Evolutionary conservation across 768 basidiomycete genomes (phyloP), one percentile per base, ranked within the genome.

Genomic region (Suillus hirtellus): DNA sequence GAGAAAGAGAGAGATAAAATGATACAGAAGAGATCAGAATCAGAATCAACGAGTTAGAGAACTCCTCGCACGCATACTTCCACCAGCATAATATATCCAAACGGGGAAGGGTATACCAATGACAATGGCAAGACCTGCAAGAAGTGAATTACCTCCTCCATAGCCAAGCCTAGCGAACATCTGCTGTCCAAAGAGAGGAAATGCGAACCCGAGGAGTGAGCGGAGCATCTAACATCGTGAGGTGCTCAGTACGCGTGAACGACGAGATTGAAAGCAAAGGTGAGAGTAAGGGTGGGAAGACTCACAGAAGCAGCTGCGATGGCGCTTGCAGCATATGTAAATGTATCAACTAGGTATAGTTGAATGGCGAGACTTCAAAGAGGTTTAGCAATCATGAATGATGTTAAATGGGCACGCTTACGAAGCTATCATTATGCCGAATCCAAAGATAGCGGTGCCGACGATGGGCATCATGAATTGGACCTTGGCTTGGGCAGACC

Each of bases 381-480:
- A 62, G 54, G 27, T 53, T 21, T 8, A 49, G 15, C 38, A 60
- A 55, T 19, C 11, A 17, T 31, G n/a, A 47, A 49, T 31, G 40
- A 40, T 27, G n/a, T 31, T 14, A 8, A 35, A 69, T 46, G n/a
- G 42, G 53, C 34, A 27, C 8, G 71, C 86, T 63, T 67, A 87
- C 86, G 78, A 86, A 2, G 79, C 78, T 2, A 80, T 80, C 87
- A 89, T 86, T 78, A 89, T 74, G 5, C 81, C 83, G 62, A 89
- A 88, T 10, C 84, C 84, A 64, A 82, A 87, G 55, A 88, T 83
- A 1, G 78, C 81, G 6, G 85, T 79, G 4, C 86, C 87, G 52
- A 86, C 80, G 65, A 89, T 87, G 11, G 89, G 89, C 85, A 90
- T 86, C 38, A 91, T 89, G 89, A 88, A 91, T 67, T 91, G 88